Conservation (phyloP, 73 alveolate genomes). For the Loxodes magnus region DNA sequence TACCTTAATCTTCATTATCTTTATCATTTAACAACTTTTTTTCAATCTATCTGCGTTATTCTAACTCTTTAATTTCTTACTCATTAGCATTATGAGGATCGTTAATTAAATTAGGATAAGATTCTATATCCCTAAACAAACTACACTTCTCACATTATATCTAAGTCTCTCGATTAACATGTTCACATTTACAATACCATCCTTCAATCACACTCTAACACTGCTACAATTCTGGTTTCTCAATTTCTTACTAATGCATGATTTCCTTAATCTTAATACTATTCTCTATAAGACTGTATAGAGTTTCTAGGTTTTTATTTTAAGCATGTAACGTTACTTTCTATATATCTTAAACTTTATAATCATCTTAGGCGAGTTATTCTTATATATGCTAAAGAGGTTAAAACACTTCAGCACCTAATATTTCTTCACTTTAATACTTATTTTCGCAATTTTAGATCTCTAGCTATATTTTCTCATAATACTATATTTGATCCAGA, state of each 20-base stretch:
- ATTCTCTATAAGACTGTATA: background rate
- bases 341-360: no score
- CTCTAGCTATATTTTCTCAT: no score
- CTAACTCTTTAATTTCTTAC: slow-evolving; percentile 5
- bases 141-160: background rate
- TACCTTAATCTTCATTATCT: slow-evolving; percentile 1
- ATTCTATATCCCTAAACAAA: background rate
- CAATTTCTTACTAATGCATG: background rate
- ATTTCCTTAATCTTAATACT: background rate
- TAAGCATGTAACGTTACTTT: no score
- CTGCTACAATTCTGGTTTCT: background rate
- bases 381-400: no score
- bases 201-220: background rate
- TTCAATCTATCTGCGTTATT: slow-evolving; percentile 5
- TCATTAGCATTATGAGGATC: slow-evolving; percentile 5
- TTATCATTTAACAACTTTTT: slow-evolving; percentile 1
- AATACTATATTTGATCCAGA: no score
- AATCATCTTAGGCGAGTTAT: no score
- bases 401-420: no score
- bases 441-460: no score
- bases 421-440: no score
- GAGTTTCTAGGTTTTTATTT: background rate
- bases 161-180: background rate
- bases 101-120: slow-evolving; percentile 4
- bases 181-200: background rate